phyloP scores from a whole-genome alignment of 139 green algal species.

The Auxenochlorella pyrenoidosa region DNA sequence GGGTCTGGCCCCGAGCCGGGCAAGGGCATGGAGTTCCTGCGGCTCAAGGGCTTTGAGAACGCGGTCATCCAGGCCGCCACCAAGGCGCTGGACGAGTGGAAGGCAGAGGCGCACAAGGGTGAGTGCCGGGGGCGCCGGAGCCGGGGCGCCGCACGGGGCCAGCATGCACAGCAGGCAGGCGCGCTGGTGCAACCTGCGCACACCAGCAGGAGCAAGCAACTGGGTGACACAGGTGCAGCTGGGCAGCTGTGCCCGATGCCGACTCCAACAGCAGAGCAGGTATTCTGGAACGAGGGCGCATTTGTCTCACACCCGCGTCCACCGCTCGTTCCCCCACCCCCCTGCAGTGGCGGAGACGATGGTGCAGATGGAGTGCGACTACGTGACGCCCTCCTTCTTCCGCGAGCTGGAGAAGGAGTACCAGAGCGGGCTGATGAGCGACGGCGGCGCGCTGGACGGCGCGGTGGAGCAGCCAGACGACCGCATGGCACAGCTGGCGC shows the following conservation, averaged over 20 bases:
- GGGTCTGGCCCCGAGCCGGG: not conserved
- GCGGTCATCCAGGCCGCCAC: slow-evolving; percentile 76
- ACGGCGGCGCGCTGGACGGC: not conserved
- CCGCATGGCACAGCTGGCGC: slow-evolving; percentile 30
- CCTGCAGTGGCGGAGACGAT: slow-evolving; percentile 80
- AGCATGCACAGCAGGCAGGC: not conserved
- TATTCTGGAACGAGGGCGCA: too few relatives aligned
- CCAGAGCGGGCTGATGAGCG: not conserved
- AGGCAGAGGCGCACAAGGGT: slow-evolving; percentile 53
- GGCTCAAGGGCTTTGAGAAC: slow-evolving; percentile 85
- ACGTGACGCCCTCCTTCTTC: slow-evolving; percentile 91
- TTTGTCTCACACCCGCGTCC: not conserved
- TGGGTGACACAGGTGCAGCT: too few relatives aligned
- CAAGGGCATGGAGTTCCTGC: slow-evolving; percentile 55
- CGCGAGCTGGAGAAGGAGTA: slow-evolving; percentile 65
- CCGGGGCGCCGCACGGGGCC: not conserved
- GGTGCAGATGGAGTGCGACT: slow-evolving; percentile 91
- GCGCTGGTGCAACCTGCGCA: too few relatives aligned
- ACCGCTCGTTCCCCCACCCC: not conserved
- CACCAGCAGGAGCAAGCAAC: too few relatives aligned
- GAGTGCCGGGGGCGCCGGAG: not conserved
- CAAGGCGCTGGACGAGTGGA: slow-evolving; percentile 83
- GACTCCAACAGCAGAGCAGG: too few relatives aligned
- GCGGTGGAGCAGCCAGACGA: not conserved
- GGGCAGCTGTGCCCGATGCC: too few relatives aligned